Evolutionary conservation across 1,284 basidiomycete genomes (phyloP).

Genomic region (Ganoderma sinense): DNA sequence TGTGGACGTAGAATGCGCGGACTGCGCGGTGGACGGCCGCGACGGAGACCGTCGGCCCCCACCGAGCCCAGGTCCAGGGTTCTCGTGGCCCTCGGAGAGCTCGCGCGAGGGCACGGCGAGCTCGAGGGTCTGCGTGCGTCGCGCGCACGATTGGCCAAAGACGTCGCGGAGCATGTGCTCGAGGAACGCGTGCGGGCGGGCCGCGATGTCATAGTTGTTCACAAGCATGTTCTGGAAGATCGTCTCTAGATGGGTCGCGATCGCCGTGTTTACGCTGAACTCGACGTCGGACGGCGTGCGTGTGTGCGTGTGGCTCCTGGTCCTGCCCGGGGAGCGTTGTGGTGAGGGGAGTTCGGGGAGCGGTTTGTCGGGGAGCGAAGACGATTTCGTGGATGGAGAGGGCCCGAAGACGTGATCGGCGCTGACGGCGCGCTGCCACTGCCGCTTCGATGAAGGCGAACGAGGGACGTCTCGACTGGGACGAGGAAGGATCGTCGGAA

Average conservation of each 20-base stretch:
- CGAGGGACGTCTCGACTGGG: slow-evolving; percentile 6
- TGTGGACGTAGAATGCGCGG: neutral
- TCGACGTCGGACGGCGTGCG: slow-evolving; percentile 26
- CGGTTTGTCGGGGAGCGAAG: slow-evolving; percentile 11
- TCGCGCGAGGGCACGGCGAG: slow-evolving; percentile 62
- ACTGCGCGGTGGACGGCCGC: neutral
- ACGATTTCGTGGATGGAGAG: slow-evolving; percentile 5
- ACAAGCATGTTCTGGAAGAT: slow-evolving; percentile 62
- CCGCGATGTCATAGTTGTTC: slow-evolving; percentile 54
- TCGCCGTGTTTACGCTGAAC: slow-evolving; percentile 46
- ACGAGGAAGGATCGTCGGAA: slow-evolving; percentile 49
- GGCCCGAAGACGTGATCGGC: slow-evolving; percentile 8
- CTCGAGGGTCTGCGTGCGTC: slow-evolving; percentile 48
- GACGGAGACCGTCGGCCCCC: neutral
- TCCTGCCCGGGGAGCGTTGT: neutral
- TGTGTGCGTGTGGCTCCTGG: slow-evolving; percentile 11
- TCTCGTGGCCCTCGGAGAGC: slow-evolving; percentile 25
- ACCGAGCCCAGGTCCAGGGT: neutral
- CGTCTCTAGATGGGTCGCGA: slow-evolving; percentile 52
- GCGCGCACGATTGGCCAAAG: slow-evolving; percentile 53
- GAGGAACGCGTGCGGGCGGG: slow-evolving; percentile 55
- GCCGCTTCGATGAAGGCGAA: slow-evolving; percentile 11
- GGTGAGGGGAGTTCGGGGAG: slow-evolving; percentile 11
- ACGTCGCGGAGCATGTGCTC: slow-evolving; percentile 49
- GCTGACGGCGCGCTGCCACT: slow-evolving; percentile 19